Evolutionary conservation across 73 alveolate species (phyloP).

Genomic region (Tetrahymena malaccensis): DNA sequence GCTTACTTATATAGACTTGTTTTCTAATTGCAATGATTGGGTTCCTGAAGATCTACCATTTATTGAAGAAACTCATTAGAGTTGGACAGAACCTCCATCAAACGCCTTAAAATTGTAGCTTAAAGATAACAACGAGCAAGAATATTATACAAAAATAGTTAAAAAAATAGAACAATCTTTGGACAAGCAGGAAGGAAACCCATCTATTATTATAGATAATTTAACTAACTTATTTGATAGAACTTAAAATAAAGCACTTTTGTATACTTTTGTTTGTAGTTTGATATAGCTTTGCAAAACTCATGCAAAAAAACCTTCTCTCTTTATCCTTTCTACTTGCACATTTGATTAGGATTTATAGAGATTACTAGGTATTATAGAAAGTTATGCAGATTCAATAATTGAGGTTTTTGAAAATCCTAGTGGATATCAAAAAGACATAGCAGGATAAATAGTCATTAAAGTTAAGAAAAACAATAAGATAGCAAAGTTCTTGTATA

Average conservation of each 20-base stretch:
- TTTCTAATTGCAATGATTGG: background rate
- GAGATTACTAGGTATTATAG: background rate
- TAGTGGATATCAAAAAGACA: background rate
- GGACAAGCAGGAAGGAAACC: background rate
- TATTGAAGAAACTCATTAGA: background rate
- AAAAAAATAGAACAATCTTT: background rate
- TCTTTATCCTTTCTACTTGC: background rate
- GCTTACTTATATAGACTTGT: background rate
- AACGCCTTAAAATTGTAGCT: background rate
- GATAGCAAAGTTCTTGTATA: background rate
- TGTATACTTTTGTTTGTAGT: background rate
- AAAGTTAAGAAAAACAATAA: background rate
- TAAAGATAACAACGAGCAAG: background rate
- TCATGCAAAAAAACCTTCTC: background rate
- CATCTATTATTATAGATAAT: background rate
- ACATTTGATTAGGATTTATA: background rate
- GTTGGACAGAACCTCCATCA: background rate
- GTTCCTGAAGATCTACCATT: background rate
- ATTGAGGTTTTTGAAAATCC: background rate
- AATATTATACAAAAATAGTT: background rate
- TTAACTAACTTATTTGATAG: background rate
- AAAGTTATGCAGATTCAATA: background rate
- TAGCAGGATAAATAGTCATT: background rate
- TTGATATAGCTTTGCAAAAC: background rate
- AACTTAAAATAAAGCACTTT: background rate